Base-by-base conservation (phyloP, 768 basidiomycete genomes). In the Russula sp. region DNA sequence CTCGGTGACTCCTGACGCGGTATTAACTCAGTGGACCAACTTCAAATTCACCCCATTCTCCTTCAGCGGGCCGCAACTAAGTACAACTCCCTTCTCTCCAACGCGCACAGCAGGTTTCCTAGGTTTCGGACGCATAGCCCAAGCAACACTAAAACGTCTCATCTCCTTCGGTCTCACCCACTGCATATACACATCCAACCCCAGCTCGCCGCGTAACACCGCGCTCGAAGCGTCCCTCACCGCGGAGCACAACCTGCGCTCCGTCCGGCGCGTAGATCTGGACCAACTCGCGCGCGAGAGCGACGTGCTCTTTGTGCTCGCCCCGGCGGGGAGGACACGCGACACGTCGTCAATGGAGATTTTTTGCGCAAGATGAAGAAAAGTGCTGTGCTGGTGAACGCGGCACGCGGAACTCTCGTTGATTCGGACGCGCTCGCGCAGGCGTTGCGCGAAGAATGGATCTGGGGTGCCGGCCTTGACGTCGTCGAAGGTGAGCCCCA, bases 61-160 rank as follows among this genome's bases (percentile, higher is more conserved):
- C 14, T 84, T 95, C 69, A 93, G 91, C 68, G 95, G 96, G 0
- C 89, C 85, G 1, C 92, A 94, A 72, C 76, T 91, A 22, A 86
- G 88, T 75, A 75, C 85, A 0, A 80, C 81, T 1, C 62, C 71
- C 2, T 69, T 78, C 18, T 77, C 82, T 8, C 80, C 80, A 2
- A 80, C 73, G 9, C 84, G 87, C 49, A 95, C 87, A 1, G 84
- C 87, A 2, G 94, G 93, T 1, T 97, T 98, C 77, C 79, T 98
- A 36, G 97, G 97, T 14, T 98, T 98, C 69, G 96, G 96, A 7
- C 85, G 96, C 28, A 98, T 98, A 69, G 86, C 94, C 0, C 92
- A 94, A 70, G 88, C 88, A 24, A 90, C 89, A 0, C 82, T 96
- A 48, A 75, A 81, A 2, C 86, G 96, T 3, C 82, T 98, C 42